Base-by-base conservation (phyloP, 2,329 filamentous ascomycete species). In the Cephalotrichum gorgonifer region DNA sequence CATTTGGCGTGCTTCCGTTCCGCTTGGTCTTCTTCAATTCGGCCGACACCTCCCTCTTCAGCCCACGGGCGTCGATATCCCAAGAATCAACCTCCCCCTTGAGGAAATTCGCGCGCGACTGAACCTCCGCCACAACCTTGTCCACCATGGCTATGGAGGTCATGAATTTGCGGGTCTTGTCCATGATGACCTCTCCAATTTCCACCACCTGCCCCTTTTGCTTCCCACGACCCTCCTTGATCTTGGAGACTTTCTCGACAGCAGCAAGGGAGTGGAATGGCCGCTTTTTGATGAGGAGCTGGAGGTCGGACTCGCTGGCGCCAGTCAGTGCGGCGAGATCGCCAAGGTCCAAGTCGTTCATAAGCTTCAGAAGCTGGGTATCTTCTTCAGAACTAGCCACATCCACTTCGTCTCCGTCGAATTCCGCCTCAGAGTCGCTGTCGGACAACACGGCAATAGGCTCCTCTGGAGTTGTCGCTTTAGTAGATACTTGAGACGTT, bases 251-350 rank as follows among this genome's bases (percentile, higher is more conserved):
- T 9, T 71, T 72, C 46, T 82, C 76, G 7, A 91, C 81, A 15
- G 80, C 75, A 12, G 78, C 25, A 33, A 54, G 48, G 14, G 52
- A 50, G 11, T 62, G 62, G 61, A 95, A 97, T 0, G 91, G 91
- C 9, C 88, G 81, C 53, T 86, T 76, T 1, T 79, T 76, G 11
- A 95, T 69, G 49, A 97, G 75, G 14, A 79, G 66, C 41, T 83
- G 74, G 2, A 90, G 82, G 43, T 83, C 74, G 6, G 82, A 78
- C 55, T 85, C 76, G 31, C 85, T 83, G 52, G 86, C 81, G 28
- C 82, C 83, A 1, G 88, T 88, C 52, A 96, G 83, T 56, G 95
- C 90, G 2, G 85, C 79, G 39, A 98, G 76, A 50, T 91, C 87
- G 31, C 83, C 77, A 9, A 79, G 69, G 5, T 81, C 79, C 62